phyloP scores from a whole-genome alignment of 2,329 filamentous ascomycete species.

The Mycosphaerelloides madeirae region DNA sequence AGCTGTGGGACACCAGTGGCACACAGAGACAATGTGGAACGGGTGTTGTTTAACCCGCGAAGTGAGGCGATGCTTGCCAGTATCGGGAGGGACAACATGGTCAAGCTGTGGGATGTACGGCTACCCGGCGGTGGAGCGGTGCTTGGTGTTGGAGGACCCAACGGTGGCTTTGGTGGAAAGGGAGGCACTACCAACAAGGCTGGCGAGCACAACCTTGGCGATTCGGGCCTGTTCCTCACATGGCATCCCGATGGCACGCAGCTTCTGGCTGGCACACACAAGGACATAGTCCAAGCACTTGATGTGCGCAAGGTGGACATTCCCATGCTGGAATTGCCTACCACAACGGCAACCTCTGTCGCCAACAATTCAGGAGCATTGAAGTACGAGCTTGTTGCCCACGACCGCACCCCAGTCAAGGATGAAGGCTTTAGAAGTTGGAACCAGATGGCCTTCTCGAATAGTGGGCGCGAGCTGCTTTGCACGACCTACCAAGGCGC shows the following conservation, averaged over 20 bases:
- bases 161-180: constrained; percentile 41
- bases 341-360: constrained; percentile 9
- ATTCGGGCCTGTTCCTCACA: constrained; percentile 45
- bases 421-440: neutral
- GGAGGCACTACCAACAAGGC: constrained; percentile 38
- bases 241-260: constrained; percentile 69
- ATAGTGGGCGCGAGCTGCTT: constrained; percentile 66
- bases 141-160: constrained; percentile 33
- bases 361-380: constrained; percentile 4
- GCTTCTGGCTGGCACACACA: constrained; percentile 69
- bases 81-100: constrained; percentile 66
- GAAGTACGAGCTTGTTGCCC: constrained; percentile 12
- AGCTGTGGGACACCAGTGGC: constrained; percentile 36
- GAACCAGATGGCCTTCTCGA: constrained; percentile 64
- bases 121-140: constrained; percentile 44
- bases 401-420: constrained; percentile 21
- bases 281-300: constrained; percentile 37
- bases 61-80: constrained; percentile 74
- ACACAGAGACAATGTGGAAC: constrained; percentile 61
- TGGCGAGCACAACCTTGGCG: constrained; percentile 52
- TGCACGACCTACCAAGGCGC: constrained; percentile 67
- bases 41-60: constrained; percentile 71
- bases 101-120: constrained; percentile 76
- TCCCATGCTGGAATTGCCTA: constrained; percentile 8
- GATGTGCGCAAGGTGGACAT: constrained; percentile 26